phyloP scores from a whole-genome alignment of 1,139 yeast species.

The Pichia inconspicua region DNA sequence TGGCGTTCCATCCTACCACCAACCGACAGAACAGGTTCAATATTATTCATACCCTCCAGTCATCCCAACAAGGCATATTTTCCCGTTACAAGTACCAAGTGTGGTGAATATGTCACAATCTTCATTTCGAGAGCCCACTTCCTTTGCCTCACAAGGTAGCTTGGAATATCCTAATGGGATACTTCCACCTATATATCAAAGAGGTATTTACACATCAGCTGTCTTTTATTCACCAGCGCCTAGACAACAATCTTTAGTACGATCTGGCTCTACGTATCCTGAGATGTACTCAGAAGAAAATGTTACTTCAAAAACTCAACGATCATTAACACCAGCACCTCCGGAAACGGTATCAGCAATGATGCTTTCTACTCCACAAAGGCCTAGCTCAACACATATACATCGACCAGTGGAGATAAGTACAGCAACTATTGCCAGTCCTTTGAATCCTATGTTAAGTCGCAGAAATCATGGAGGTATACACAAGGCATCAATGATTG shows the following conservation, averaged over 20 bases:
- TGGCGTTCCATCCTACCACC: background rate
- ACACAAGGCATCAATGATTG: slow-evolving; percentile 6
- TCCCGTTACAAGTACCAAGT: background rate
- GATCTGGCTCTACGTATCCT: background rate
- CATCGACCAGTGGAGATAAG: background rate
- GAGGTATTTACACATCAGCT: background rate
- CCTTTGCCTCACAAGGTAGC: background rate
- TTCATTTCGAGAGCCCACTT: background rate
- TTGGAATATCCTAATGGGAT: background rate
- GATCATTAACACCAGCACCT: background rate
- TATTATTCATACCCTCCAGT: background rate
- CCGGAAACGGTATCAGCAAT: background rate
- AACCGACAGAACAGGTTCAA: background rate
- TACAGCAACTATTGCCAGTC: background rate
- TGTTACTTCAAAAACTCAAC: background rate
- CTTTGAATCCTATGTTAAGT: background rate
- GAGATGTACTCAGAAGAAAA: background rate
- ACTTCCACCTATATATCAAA: background rate
- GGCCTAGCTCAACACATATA: background rate
- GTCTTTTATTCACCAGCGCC: background rate
- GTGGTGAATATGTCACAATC: background rate
- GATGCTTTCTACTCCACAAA: background rate
- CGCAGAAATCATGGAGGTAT: background rate
- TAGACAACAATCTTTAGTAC: background rate
- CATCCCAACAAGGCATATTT: background rate